phyloP scores from a whole-genome alignment of 768 basidiomycete species.

The Leccinum variicolor region DNA sequence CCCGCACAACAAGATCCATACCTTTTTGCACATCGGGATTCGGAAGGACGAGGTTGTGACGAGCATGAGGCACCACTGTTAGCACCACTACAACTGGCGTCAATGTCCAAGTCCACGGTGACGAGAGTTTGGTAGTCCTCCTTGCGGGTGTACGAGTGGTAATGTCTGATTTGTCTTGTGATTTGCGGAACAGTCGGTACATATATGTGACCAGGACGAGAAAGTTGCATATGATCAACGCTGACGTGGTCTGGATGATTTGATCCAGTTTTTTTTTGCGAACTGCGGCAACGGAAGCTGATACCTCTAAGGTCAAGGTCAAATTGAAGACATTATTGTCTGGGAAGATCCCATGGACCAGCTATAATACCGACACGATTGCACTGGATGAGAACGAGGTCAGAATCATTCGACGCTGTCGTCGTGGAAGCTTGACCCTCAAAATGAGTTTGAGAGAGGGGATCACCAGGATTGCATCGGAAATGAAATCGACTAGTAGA shows the following conservation, averaged over 20 bases:
- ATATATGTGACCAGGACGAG: slow-evolving; percentile 10
- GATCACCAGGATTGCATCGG: background rate
- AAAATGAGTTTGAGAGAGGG: slow-evolving; percentile 5
- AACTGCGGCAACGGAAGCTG: background rate
- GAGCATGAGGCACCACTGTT: no score
- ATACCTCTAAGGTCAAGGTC: background rate
- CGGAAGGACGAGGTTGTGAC: no score
- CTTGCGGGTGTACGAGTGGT: no score
- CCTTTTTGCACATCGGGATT: no score
- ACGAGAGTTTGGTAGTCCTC: no score
- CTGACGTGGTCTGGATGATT: background rate
- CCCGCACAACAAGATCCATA: no score
- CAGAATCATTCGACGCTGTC: slow-evolving; percentile 16
- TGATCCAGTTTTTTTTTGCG: background rate
- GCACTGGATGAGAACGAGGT: slow-evolving; percentile 8
- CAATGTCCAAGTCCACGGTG: no score
- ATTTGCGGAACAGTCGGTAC: slow-evolving; percentile 2
- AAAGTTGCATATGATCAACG: slow-evolving; percentile 12
- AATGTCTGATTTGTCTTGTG: background rate
- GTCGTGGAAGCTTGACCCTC: slow-evolving; percentile 10
- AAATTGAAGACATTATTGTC: background rate
- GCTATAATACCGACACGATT: slow-evolving; percentile 3
- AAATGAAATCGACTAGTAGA: background rate
- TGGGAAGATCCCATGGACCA: background rate
- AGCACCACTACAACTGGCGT: no score